Percentiles rank a stretch among this genome's conserved stretches.
Conservation (phyloP, 495 filamentous ascomycete species). For the Penicillium soppii region DNA sequence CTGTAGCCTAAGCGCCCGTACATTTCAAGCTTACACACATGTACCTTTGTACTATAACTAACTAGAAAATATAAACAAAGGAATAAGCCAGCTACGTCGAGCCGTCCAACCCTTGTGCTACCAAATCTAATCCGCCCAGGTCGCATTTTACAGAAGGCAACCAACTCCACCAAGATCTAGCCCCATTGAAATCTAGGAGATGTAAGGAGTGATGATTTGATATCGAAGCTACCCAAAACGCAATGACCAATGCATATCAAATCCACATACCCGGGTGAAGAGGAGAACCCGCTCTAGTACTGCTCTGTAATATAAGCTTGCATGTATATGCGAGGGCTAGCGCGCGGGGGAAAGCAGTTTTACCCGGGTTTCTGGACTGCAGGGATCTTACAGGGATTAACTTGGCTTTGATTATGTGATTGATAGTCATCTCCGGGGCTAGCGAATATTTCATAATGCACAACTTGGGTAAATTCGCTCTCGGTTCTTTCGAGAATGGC, state of each 20-base stretch:
- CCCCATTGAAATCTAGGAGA: background rate
- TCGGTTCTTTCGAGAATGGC: background rate
- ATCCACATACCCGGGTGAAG: background rate
- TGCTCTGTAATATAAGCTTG: background rate
- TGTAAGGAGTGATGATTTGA: conserved; percentile 2
- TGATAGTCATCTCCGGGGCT: too few relatives aligned
- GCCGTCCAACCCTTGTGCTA: background rate
- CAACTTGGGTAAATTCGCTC: too few relatives aligned
- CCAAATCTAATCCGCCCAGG: background rate
- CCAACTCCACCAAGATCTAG: background rate
- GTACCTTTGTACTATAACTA: too few relatives aligned
- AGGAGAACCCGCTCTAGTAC: background rate
- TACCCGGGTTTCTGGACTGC: conserved; percentile 15
- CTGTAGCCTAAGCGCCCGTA: background rate
- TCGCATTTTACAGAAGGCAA: conserved; percentile 8
- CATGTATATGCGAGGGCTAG: background rate
- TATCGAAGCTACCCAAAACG: conserved; percentile 2
- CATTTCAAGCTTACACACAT: too few relatives aligned
- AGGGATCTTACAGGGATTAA: background rate
- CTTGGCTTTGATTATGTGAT: background rate
- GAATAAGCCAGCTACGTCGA: background rate
- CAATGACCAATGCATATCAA: background rate
- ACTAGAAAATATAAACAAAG: background rate
- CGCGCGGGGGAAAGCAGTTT: too few relatives aligned
- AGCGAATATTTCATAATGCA: too few relatives aligned